These are phyloP conservation scores for Magnolia officinalis DNA, from an alignment of 164 flowering plant species.

Conservation along the genomic window DNA sequence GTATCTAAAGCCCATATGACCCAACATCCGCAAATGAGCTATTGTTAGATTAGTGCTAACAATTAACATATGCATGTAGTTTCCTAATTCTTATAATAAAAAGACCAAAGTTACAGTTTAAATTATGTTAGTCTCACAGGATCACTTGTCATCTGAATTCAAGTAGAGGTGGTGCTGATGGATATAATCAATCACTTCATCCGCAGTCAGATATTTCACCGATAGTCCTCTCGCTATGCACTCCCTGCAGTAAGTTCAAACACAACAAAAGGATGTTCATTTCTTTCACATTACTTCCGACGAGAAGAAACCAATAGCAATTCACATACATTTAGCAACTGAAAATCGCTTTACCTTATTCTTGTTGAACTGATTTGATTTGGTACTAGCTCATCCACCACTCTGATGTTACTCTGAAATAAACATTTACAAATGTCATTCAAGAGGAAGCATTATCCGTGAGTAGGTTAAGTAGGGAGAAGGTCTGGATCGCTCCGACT, in stretches of 20 bases:
- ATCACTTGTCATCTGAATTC: constrained; percentile 5
- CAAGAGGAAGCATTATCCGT: neutral
- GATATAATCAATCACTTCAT: constrained; percentile 72
- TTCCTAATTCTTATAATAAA: neutral
- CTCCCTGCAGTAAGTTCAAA: constrained; percentile 41
- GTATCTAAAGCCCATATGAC: neutral
- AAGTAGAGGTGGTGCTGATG: constrained; percentile 42
- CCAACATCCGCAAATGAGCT: neutral
- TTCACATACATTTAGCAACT: neutral
- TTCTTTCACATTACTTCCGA: neutral
- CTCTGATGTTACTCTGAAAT: constrained; percentile 58
- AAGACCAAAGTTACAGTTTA: neutral
- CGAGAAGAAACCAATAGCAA: neutral
- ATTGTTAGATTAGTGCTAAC: neutral
- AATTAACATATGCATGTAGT: neutral
- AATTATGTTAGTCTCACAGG: neutral
- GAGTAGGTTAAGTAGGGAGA: neutral
- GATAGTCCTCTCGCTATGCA: constrained; percentile 72
- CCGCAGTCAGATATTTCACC: constrained; percentile 60
- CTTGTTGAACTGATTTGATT: constrained; percentile 86
- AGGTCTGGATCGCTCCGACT: neutral
- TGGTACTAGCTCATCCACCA: constrained; percentile 80
- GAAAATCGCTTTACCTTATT: constrained; percentile 47
- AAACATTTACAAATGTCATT: too few relatives aligned
- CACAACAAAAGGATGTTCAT: neutral